Evolutionary conservation across 805 yeast species (phyloP).

Genomic region (Sugiyamaella qingdaonensis): DNA sequence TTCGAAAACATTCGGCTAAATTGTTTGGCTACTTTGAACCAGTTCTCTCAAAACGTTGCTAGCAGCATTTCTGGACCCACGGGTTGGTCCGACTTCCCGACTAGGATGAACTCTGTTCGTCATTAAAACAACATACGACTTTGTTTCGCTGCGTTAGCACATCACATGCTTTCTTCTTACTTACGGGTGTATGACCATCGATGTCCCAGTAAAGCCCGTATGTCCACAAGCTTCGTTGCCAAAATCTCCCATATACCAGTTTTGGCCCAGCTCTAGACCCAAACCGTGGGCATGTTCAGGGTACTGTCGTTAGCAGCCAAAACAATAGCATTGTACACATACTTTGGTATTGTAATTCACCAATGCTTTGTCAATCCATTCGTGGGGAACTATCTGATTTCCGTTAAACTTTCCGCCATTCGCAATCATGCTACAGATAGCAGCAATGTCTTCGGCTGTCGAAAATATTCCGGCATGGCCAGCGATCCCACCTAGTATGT

Average conservation of each 20-base stretch:
- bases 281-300: constrained; percentile 18
- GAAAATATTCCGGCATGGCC: constrained; percentile 19
- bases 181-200: constrained; percentile 14
- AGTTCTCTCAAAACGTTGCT: neutral
- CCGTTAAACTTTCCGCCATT: constrained; percentile 9
- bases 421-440: constrained; percentile 11
- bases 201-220: constrained; percentile 21
- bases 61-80: constrained; percentile 3
- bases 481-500: constrained; percentile 10
- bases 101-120: constrained; percentile 18
- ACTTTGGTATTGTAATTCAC: constrained; percentile 5
- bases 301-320: neutral
- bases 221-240: constrained; percentile 13
- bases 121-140: constrained; percentile 13
- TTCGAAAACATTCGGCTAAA: no score
- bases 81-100: constrained; percentile 5
- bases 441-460: constrained; percentile 11
- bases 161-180: neutral
- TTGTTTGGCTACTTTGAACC: neutral
- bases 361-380: constrained; percentile 5
- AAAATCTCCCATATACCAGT: constrained; percentile 15
- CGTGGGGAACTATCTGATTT: neutral
- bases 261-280: constrained; percentile 18
- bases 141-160: neutral
- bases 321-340: neutral